Conservation (phyloP, 179 eudicot species). For the Heliamphora pulchella region DNA sequence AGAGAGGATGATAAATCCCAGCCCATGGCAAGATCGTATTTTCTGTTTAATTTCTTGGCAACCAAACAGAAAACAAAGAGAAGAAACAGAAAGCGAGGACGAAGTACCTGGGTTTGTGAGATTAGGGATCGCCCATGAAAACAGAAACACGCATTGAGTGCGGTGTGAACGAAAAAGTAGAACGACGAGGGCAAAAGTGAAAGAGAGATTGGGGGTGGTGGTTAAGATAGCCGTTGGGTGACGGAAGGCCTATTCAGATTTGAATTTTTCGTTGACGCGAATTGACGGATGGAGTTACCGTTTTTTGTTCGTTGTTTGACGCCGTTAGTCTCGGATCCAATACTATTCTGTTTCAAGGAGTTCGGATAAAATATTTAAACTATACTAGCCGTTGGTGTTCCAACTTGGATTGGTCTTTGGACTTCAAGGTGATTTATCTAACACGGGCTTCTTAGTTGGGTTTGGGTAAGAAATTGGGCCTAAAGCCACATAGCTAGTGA, state of each 20-base stretch:
- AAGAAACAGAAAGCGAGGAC: background rate
- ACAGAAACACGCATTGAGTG: background rate
- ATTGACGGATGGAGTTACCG: background rate
- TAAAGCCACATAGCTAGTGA: too few relatives aligned
- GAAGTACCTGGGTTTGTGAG: conserved; percentile 13
- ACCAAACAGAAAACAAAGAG: background rate
- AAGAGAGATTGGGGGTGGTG: background rate
- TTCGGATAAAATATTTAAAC: background rate
- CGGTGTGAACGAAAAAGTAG: background rate
- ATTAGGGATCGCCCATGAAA: conserved; percentile 12
- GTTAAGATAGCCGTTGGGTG: conserved; percentile 20
- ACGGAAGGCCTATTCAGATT: background rate
- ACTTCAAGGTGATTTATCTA: background rate
- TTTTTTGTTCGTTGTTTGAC: conserved; percentile 11
- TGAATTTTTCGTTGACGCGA: conserved; percentile 9
- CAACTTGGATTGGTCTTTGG: background rate
- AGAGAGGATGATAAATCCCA: background rate
- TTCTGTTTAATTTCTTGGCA: conserved; percentile 4
- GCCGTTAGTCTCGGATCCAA: conserved; percentile 20
- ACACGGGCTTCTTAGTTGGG: background rate
- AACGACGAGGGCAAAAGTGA: background rate
- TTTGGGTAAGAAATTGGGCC: background rate
- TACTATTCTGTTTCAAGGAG: background rate
- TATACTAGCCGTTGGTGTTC: background rate
- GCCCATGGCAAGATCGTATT: background rate